Conservation (phyloP, 2,329 filamentous ascomycete species). For the Reticulascus tulasneorum region DNA sequence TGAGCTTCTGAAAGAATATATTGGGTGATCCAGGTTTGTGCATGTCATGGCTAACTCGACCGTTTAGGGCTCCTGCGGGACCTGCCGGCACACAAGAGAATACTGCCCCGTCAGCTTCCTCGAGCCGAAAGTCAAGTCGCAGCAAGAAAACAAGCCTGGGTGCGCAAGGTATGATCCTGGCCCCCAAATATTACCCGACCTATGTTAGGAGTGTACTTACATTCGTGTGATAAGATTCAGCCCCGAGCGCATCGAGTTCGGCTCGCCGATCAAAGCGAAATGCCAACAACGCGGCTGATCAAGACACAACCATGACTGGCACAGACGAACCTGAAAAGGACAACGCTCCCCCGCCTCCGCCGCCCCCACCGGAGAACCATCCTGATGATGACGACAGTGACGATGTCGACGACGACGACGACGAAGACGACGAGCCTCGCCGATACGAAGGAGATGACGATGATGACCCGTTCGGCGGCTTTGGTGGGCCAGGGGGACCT, state of each 20-base stretch:
- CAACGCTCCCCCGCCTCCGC: slow-evolving; percentile 37
- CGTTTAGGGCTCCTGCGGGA: slow-evolving; percentile 52
- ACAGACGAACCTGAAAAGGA: slow-evolving; percentile 52
- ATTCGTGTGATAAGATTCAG: slow-evolving; percentile 25
- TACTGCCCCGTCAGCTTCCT: slow-evolving; percentile 53
- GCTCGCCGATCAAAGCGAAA: slow-evolving; percentile 51
- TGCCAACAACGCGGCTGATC: slow-evolving; percentile 43
- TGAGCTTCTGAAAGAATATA: slow-evolving; percentile 46
- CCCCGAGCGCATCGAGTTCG: slow-evolving; percentile 31
- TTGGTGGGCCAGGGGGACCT: slow-evolving; percentile 62
- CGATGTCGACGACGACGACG: slow-evolving; percentile 45
- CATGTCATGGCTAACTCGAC: not conserved
- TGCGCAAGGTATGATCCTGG: slow-evolving; percentile 37
- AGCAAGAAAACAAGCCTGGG: slow-evolving; percentile 60
- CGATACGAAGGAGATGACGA: slow-evolving; percentile 54
- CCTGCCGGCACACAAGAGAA: slow-evolving; percentile 60
- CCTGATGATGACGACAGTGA: slow-evolving; percentile 36
- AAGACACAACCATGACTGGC: slow-evolving; percentile 69
- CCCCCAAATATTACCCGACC: not conserved
- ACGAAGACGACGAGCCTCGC: slow-evolving; percentile 43
- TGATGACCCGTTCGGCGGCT: slow-evolving; percentile 59
- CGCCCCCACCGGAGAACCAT: slow-evolving; percentile 30
- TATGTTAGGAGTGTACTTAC: not conserved
- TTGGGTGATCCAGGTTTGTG: no score
- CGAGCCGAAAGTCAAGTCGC: slow-evolving; percentile 69